These are phyloP conservation scores for Cornus florida DNA, from an alignment of 148 eudicot species.

Conservation along the genomic window DNA sequence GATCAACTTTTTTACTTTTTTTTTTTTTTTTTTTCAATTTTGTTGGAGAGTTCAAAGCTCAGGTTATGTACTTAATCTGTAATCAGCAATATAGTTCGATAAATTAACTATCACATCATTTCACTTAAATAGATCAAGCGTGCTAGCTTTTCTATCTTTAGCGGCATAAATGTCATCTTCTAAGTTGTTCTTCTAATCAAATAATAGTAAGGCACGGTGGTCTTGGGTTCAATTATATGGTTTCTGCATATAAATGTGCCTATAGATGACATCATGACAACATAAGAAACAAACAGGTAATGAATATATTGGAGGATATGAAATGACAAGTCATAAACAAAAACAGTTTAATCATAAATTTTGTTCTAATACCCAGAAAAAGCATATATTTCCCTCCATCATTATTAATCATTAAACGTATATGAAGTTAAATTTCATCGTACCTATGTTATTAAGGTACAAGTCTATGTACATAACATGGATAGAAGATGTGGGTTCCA, in stretches of 20 bases:
- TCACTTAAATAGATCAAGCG: background rate
- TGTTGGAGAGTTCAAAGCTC: background rate
- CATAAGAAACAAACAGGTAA: background rate
- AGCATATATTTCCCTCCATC: background rate
- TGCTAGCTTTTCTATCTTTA: background rate
- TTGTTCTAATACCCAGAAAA: background rate
- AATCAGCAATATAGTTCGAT: background rate
- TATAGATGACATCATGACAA: background rate
- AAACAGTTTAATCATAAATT: background rate
- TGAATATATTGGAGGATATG: background rate
- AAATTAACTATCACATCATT: no score
- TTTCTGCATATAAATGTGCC: background rate
- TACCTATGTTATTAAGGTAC: background rate
- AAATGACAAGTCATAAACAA: background rate
- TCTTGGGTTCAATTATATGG: background rate
- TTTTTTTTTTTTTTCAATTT: no score
- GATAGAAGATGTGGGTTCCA: background rate
- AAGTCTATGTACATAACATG: background rate
- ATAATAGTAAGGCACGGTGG: background rate
- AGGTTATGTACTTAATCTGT: background rate
- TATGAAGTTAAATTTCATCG: no score
- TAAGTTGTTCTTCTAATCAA: background rate
- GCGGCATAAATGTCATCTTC: background rate
- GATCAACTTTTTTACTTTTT: background rate
- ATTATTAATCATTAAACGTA: background rate